Percentiles rank a stretch among this genome's conserved stretches.
Evolutionary conservation across 768 basidiomycete genomes (phyloP).

Genomic region (Cystofilobasidium macerans): DNA sequence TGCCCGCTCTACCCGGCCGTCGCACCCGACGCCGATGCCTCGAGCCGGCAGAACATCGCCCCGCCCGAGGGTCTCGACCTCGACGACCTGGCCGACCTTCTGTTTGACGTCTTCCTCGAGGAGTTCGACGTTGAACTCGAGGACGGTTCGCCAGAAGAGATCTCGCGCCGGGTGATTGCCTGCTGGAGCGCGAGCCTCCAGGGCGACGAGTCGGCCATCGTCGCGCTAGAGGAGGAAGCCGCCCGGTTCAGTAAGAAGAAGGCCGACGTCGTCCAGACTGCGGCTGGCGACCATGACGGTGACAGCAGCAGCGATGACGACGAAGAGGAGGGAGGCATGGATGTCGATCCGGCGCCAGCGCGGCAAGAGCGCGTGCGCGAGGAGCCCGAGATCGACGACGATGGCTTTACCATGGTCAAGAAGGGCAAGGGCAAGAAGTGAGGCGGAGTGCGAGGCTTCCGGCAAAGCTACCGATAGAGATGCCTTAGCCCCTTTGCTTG

Average conservation of each 20-base stretch:
- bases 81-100: constrained; percentile 65
- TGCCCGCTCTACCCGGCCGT: background rate
- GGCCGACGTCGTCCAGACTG: constrained; percentile 33
- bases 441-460: background rate
- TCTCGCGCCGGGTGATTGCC: constrained; percentile 60
- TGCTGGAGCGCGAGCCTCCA: constrained; percentile 47
- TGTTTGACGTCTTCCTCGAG: constrained; percentile 73
- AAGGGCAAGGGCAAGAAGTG: constrained; percentile 35
- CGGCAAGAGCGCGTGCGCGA: constrained; percentile 33
- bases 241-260: constrained; percentile 52
- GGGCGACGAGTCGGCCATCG: constrained; percentile 47
- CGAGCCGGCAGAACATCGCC: constrained; percentile 42
- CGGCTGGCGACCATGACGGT: constrained; percentile 32
- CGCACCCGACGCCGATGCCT: background rate
- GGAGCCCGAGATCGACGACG: constrained; percentile 74
- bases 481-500: too few relatives aligned
- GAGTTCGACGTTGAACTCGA: constrained; percentile 78
- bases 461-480: too few relatives aligned
- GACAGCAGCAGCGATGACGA: constrained; percentile 37
- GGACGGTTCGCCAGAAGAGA: constrained; percentile 65
- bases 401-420: constrained; percentile 78
- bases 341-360: constrained; percentile 6
- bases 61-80: constrained; percentile 46
- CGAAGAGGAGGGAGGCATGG: constrained; percentile 30
- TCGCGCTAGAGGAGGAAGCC: constrained; percentile 52